A percentile compares a stretch with the other conserved stretches of the same genome.
Evolutionary conservation across 2,329 filamentous ascomycete species (phyloP).

Genomic region (Sclerotinia sclerotiorum): DNA sequence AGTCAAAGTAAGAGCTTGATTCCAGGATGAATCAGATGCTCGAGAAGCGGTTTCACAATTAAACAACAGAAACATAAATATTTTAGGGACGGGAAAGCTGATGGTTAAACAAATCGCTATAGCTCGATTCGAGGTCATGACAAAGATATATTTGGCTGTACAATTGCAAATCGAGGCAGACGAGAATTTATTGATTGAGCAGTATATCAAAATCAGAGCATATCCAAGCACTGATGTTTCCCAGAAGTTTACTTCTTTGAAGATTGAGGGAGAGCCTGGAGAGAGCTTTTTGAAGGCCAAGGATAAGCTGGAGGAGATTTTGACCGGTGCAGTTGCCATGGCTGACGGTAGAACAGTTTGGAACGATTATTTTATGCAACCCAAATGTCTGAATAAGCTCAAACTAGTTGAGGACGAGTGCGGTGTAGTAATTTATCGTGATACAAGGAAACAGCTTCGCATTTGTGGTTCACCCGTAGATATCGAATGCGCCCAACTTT

Average conservation of each 20-base stretch:
- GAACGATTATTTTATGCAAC: slow-evolving; percentile 29
- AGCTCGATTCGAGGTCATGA: slow-evolving; percentile 44
- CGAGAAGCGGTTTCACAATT: slow-evolving; percentile 40
- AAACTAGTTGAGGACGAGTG: neutral
- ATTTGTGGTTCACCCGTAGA: neutral
- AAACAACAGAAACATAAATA: slow-evolving; percentile 39
- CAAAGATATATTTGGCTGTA: slow-evolving; percentile 41
- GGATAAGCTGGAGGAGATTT: slow-evolving; percentile 39
- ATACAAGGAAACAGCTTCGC: slow-evolving; percentile 7
- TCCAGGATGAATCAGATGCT: slow-evolving; percentile 44
- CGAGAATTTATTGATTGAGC: slow-evolving; percentile 37
- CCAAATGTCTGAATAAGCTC: slow-evolving; percentile 30
- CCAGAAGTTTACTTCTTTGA: slow-evolving; percentile 41
- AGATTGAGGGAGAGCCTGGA: slow-evolving; percentile 43
- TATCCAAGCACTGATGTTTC: slow-evolving; percentile 34
- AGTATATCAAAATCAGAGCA: slow-evolving; percentile 37
- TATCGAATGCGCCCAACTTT: slow-evolving; percentile 27
- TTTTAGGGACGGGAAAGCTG: slow-evolving; percentile 41
- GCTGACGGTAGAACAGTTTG: slow-evolving; percentile 38
- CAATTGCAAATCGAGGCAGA: slow-evolving; percentile 37
- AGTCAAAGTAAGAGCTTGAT: slow-evolving; percentile 45
- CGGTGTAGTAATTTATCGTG: slow-evolving; percentile 6
- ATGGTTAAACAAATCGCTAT: slow-evolving; percentile 43
- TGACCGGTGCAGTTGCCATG: slow-evolving; percentile 40
- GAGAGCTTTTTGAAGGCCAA: slow-evolving; percentile 41